Evolutionary conservation across 768 basidiomycete species (phyloP).

Genomic region (Russula foetens): DNA sequence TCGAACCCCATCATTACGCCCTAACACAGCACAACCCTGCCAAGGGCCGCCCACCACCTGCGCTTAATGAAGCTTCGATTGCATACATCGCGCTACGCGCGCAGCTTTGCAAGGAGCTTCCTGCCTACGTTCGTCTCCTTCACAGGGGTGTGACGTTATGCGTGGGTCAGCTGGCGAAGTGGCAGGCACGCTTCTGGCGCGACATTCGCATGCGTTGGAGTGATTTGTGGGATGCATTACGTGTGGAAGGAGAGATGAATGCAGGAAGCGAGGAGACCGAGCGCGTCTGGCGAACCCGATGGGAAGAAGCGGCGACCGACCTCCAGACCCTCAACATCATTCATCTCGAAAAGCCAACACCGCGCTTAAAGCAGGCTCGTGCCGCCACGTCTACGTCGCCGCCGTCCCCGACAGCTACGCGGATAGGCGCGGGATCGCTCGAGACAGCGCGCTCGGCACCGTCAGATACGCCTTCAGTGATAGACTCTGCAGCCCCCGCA

Average conservation of each 20-base stretch:
- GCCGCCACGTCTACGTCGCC: background rate
- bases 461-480: background rate
- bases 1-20: constrained; percentile 64
- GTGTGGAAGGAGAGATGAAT: constrained; percentile 35
- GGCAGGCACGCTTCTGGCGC: constrained; percentile 54
- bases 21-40: constrained; percentile 57
- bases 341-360: constrained; percentile 28
- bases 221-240: constrained; percentile 68
- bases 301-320: constrained; percentile 53
- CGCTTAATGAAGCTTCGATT: constrained; percentile 64
- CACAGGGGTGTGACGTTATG: constrained; percentile 50
- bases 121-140: constrained; percentile 49
- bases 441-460: constrained; percentile 20
- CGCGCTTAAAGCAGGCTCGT: constrained; percentile 4
- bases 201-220: constrained; percentile 60
- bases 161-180: constrained; percentile 42
- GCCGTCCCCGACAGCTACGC: background rate
- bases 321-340: constrained; percentile 33
- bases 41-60: constrained; percentile 57
- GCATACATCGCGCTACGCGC: constrained; percentile 72
- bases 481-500: constrained; percentile 7
- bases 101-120: constrained; percentile 65
- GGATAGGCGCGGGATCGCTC: constrained; percentile 10
- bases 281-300: constrained; percentile 62
- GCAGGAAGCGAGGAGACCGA: constrained; percentile 62